Conservation (phyloP, 495 filamentous ascomycete species). For the Neurospora discreta region DNA sequence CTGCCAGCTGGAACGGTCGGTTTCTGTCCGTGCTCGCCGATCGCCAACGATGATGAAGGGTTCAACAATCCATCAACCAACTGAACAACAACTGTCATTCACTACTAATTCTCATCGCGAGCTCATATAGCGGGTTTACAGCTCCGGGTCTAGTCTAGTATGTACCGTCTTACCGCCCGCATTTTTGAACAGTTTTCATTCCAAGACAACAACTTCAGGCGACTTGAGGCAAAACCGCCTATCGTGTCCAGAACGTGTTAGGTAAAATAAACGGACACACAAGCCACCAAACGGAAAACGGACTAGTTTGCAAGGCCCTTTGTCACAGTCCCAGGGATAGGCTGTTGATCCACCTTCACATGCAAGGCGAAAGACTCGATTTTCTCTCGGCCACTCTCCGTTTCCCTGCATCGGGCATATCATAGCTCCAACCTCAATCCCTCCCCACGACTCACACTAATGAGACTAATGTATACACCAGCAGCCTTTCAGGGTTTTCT, state of each 20-base stretch:
- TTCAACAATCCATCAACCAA: background rate
- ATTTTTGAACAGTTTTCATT: background rate
- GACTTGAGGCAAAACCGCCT: background rate
- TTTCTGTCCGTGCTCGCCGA: background rate
- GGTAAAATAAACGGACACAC: background rate
- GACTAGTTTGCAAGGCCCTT: background rate
- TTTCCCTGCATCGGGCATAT: conserved; percentile 10
- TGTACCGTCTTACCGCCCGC: background rate
- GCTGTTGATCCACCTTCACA: background rate
- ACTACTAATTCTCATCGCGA: background rate
- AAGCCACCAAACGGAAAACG: background rate
- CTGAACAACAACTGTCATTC: background rate
- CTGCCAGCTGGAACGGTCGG: background rate
- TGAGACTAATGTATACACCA: background rate
- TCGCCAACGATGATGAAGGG: background rate
- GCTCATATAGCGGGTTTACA: background rate
- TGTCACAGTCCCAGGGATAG: background rate
- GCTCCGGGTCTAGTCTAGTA: background rate
- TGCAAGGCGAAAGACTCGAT: background rate
- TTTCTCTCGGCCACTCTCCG: background rate
- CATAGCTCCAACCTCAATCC: background rate
- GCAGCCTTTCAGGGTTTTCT: background rate
- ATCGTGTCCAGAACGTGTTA: background rate
- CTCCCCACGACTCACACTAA: background rate
- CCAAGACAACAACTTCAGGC: background rate